Conservation (phyloP, 2,329 filamentous ascomycete species). For the Exophiala lecanii-corni region DNA sequence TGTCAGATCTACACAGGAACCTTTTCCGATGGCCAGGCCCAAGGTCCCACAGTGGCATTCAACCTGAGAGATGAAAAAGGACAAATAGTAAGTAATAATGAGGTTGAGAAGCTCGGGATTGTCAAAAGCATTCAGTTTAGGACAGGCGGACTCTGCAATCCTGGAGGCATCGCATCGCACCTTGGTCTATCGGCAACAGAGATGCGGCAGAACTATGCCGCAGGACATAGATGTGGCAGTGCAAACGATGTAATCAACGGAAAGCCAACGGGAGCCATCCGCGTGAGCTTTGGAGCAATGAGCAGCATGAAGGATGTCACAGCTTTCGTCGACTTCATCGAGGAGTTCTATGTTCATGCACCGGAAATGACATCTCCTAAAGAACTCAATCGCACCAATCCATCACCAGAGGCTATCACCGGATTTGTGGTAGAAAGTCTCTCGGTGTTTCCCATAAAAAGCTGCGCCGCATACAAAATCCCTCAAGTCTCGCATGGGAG, state of each 20-base stretch:
- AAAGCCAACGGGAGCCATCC: slow-evolving; percentile 81
- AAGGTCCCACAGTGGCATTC: slow-evolving; percentile 76
- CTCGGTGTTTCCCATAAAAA: slow-evolving; percentile 88
- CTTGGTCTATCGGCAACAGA: slow-evolving; percentile 75
- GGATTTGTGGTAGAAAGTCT: slow-evolving; percentile 58
- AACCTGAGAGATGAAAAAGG: slow-evolving; percentile 68
- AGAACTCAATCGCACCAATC: not conserved
- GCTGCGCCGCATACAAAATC: slow-evolving; percentile 74
- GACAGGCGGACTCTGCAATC: slow-evolving; percentile 87
- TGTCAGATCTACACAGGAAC: slow-evolving; percentile 60
- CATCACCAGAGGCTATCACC: slow-evolving; percentile 8
- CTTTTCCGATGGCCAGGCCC: slow-evolving; percentile 31
- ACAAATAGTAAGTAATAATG: slow-evolving; percentile 72
- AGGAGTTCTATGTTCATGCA: slow-evolving; percentile 58
- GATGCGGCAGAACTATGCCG: slow-evolving; percentile 76
- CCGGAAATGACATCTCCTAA: slow-evolving; percentile 13
- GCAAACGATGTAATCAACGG: slow-evolving; percentile 77
- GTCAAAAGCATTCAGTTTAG: slow-evolving; percentile 77
- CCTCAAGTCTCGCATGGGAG: slow-evolving; percentile 65
- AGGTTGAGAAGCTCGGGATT: slow-evolving; percentile 80
- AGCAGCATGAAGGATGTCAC: slow-evolving; percentile 72
- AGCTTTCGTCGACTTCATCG: slow-evolving; percentile 65
- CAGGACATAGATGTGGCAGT: slow-evolving; percentile 77
- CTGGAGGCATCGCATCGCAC: slow-evolving; percentile 72
- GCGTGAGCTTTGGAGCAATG: slow-evolving; percentile 86